Percentiles rank a stretch among this genome's conserved stretches.
These are phyloP conservation scores for Candida pseudoglaebosa DNA, from an alignment of 805 yeast genomes.

Conservation along the genomic window DNA sequence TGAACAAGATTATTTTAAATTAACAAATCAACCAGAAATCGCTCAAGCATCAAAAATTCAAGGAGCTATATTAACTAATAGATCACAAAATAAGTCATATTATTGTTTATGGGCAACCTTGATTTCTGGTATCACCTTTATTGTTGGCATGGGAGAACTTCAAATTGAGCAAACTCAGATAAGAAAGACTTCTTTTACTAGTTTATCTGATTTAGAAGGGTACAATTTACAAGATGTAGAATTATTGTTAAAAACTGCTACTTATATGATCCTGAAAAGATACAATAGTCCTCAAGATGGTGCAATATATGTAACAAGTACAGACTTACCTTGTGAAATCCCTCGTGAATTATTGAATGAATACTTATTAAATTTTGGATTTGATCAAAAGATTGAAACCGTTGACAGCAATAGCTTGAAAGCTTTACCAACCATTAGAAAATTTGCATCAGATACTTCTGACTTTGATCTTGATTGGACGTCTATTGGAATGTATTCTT, in stretches of 20 bases:
- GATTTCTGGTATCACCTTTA: conserved; percentile 13
- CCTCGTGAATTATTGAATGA: conserved; percentile 36
- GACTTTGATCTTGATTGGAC: conserved; percentile 38
- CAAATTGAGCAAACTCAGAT: conserved; percentile 15
- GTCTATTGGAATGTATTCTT: conserved; percentile 28
- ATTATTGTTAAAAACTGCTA: conserved; percentile 27
- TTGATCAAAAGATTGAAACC: not conserved
- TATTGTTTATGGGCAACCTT: conserved; percentile 31
- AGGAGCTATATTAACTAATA: conserved; percentile 39
- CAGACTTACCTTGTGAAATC: conserved; percentile 31
- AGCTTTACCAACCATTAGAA: conserved; percentile 33
- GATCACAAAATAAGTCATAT: conserved; percentile 32
- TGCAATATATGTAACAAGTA: conserved; percentile 21
- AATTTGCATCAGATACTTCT: conserved; percentile 22
- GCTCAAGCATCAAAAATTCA: conserved; percentile 18
- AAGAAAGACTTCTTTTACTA: conserved; percentile 35
- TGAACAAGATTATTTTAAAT: not conserved
- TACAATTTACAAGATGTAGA: conserved; percentile 38
- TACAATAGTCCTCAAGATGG: conserved; percentile 6
- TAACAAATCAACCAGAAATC: conserved; percentile 5
- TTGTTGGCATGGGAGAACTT: conserved; percentile 36
- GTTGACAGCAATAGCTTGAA: not conserved
- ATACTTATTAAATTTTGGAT: conserved; percentile 21
- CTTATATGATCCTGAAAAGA: conserved; percentile 22
- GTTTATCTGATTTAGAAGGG: conserved; percentile 38